phyloP scores from a whole-genome alignment of 2,329 filamentous ascomycete species.

The Hirsutella rhossiliensis region DNA sequence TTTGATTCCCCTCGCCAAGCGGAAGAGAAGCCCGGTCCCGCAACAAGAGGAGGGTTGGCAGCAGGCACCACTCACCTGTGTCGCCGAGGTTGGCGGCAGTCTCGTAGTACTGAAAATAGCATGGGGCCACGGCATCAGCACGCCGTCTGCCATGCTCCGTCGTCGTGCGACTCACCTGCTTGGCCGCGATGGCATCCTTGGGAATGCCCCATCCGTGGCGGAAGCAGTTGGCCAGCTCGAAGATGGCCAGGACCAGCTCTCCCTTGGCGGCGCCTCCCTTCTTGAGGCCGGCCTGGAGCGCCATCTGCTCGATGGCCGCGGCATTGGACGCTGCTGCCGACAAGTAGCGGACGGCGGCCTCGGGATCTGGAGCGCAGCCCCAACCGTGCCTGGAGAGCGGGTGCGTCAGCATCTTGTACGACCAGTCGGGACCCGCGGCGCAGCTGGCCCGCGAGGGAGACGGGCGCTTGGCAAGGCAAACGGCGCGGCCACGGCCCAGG shows the following conservation, averaged over 20 bases:
- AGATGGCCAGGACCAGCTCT: conserved; percentile 91
- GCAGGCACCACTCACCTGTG: conserved; percentile 44
- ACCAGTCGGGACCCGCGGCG: too few species aligned
- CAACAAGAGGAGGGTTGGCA: too few species aligned
- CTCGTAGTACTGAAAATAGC: conserved; percentile 68
- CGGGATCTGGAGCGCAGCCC: conserved; percentile 67
- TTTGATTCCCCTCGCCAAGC: conserved; percentile 1
- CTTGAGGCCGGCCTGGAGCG: conserved; percentile 75
- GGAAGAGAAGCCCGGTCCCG: background rate
- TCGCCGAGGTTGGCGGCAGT: conserved; percentile 94
- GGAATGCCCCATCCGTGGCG: conserved; percentile 87
- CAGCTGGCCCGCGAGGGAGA: too few species aligned
- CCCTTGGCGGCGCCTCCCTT: conserved; percentile 93
- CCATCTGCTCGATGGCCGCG: conserved; percentile 73
- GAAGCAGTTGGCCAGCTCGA: conserved; percentile 87
- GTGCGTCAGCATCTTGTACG: background rate
- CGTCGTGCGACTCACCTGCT: conserved; percentile 38
- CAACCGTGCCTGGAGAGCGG: conserved; percentile 63
- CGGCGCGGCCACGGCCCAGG: too few species aligned
- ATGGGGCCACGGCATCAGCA: conserved; percentile 15
- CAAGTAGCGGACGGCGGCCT: conserved; percentile 69
- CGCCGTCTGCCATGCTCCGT: background rate
- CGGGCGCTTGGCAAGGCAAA: too few species aligned
- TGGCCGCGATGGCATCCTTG: conserved; percentile 76
- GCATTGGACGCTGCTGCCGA: conserved; percentile 84